Percentiles rank a stretch among this genome's conserved stretches.
Evolutionary conservation across 768 basidiomycete genomes (phyloP).

Genomic region (Zangia roseola): DNA sequence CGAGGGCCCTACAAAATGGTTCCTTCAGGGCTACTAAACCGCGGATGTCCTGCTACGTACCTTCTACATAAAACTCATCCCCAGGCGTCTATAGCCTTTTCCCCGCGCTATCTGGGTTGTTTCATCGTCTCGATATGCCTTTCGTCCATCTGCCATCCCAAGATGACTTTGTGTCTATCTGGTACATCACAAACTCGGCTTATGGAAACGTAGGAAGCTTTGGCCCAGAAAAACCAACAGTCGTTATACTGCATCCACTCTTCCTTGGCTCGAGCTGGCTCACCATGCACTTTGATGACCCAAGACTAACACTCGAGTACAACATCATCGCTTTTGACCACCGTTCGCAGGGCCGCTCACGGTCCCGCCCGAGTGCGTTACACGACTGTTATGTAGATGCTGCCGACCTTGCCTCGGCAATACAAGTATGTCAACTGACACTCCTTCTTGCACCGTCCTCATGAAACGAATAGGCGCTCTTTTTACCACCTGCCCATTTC

Average conservation of each 20-base stretch:
- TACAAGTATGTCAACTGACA: slow-evolving; percentile 45
- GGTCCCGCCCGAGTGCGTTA: slow-evolving; percentile 47
- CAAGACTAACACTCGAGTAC: slow-evolving; percentile 52
- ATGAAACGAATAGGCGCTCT: slow-evolving; percentile 44
- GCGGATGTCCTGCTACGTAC: slow-evolving; percentile 4
- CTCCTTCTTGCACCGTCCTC: not conserved
- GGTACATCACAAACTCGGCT: slow-evolving; percentile 65
- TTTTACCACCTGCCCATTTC: slow-evolving; percentile 67
- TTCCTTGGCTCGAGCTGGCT: slow-evolving; percentile 73
- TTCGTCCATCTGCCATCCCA: slow-evolving; percentile 61
- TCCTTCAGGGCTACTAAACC: slow-evolving; percentile 18
- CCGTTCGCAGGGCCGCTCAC: slow-evolving; percentile 60
- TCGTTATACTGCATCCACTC: slow-evolving; percentile 66
- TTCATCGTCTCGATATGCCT: slow-evolving; percentile 51
- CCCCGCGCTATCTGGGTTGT: slow-evolving; percentile 2
- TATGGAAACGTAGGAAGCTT: slow-evolving; percentile 64
- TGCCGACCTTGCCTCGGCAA: slow-evolving; percentile 69
- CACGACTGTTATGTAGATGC: slow-evolving; percentile 80
- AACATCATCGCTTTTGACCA: slow-evolving; percentile 79
- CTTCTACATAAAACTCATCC: slow-evolving; percentile 19
- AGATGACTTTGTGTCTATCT: slow-evolving; percentile 69
- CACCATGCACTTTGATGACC: slow-evolving; percentile 63
- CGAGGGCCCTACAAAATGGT: slow-evolving; percentile 12
- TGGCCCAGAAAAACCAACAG: slow-evolving; percentile 60
- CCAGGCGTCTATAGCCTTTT: slow-evolving; percentile 3